Evolutionary conservation across 192 early-diverging fungal genomes (phyloP).

Genomic region (Backusella westeae): DNA sequence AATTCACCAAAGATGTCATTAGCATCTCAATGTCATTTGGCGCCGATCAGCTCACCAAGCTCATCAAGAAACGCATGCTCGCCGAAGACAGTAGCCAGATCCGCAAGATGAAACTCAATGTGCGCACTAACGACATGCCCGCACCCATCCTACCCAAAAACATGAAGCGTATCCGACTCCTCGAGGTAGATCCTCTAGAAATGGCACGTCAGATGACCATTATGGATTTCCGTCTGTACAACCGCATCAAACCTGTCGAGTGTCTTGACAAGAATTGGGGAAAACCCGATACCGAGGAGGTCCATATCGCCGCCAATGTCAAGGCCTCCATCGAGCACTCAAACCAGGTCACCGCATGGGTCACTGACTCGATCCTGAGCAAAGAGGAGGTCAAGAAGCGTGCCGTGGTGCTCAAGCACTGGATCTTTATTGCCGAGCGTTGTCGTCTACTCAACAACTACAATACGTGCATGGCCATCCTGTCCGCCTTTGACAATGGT

Average conservation of each 20-base stretch:
- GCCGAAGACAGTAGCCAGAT: constrained; percentile 48
- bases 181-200: constrained; percentile 89
- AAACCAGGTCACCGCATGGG: constrained; percentile 86
- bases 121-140: constrained; percentile 61
- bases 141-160: constrained; percentile 78
- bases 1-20: constrained; percentile 25
- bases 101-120: constrained; percentile 64
- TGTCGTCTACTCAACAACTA: constrained; percentile 88
- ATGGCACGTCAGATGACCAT: constrained; percentile 96
- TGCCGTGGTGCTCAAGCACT: constrained; percentile 75
- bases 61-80: constrained; percentile 33
- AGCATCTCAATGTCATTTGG: constrained; percentile 33
- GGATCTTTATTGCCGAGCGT: constrained; percentile 75
- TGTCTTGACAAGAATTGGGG: constrained; percentile 88
- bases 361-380: constrained; percentile 75
- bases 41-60: constrained; percentile 26
- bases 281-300: constrained; percentile 51
- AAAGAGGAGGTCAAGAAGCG: constrained; percentile 83
- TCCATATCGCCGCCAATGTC: constrained; percentile 71
- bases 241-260: constrained; percentile 81
- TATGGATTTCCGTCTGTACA: constrained; percentile 77
- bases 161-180: constrained; percentile 70
- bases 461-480: constrained; percentile 85
- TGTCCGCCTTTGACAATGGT: constrained; percentile 81
- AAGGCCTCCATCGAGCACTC: constrained; percentile 83